Evolutionary conservation across 2,329 filamentous ascomycete genomes (phyloP), one percentile per base, ranked within the genome.

Genomic region (Sclerotinia nivalis): DNA sequence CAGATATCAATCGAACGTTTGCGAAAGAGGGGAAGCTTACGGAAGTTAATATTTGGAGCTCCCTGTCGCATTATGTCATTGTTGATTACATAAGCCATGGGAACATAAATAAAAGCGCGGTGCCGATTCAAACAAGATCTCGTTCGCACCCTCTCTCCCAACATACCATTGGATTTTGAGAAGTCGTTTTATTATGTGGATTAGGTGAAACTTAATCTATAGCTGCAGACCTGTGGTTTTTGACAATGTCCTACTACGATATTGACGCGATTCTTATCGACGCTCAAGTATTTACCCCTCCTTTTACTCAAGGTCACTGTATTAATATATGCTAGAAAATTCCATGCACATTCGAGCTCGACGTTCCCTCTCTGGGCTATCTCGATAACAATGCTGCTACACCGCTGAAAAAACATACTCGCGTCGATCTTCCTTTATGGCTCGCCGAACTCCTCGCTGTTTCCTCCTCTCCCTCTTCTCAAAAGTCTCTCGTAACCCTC

Each of bases 381-480:
- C 86, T 99, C 71, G 93, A 97, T 81, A 93, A 93, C 77, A 95
- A 93, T 77, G 86, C 91, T 34, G 79, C 81, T 2, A 82, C 85
- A 45, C 81, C 91, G 78, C 89, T 98, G 76, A 96, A 95, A 80
- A 82, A 89, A 68, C 92, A 92, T 71, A 95, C 93, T 0, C 89
- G 90, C 56, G 85, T 98, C 60, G 87, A 91, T 72, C 88, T 98
- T 0, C 96, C 96, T 2, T 86, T 98, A 74, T 99, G 96, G 96
- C 89, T 99, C 18, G 93, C 91, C 74, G 93, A 97, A 80, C 95
- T 97, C 87, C 91, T 99, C 66, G 92, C 93, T 43, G 87, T 96
- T 58, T 89, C 87, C 73, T 85, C 84, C 40, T 81, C 79, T n/a
- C 55, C 55, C 62, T 78, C 70, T 70, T 75, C 74, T 69, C 77